Base-by-base conservation (phyloP, 805 yeast genomes). In the Wickerhamomyces alni region DNA sequence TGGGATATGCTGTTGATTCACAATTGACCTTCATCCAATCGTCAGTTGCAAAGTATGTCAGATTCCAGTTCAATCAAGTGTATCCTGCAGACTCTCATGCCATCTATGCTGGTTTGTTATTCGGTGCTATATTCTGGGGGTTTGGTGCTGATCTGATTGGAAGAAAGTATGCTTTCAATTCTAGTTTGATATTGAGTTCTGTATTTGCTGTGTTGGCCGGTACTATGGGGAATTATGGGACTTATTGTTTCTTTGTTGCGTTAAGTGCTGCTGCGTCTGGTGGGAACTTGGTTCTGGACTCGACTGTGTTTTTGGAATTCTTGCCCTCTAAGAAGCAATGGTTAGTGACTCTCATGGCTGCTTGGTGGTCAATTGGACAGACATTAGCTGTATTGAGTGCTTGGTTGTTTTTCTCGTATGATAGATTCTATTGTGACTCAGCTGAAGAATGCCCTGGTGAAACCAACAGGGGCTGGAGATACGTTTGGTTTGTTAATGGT, bases 351-450 rank as follows among this genome's bases (percentile, higher is more conserved):
- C 61, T 70, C 25, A 66, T 74, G 59, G 73, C 77, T 27, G 61
- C 67, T 21, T 76, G 67, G 71, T 75, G 81, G 82, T 72, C 77
- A 28, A 58, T 75, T 29, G 80, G 80, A 28, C 80, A 75, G 47
- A 66, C 75, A 4, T 59, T 74, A 28, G 70, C 75, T 5, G 63
- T 61, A 21, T 50, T 72, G 22, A 46, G 70, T 25, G 67, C 76
- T 2, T 75, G 77, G 75, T 77, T 73, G 1, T 70, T 71, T 38
- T 58, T 75, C 34, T 47, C 51, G 13, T 30, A 42, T 30, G 68
- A 75, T n/a, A 61, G 65, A 37, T 61, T 62, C 46, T 66, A 72
- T 8, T 74, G 82, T 51, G 76, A 61, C 18, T 50, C 65, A 57
- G 41, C 51, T 6, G 67, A 54, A n/a, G 33, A 59, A 30, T 74